These are phyloP conservation scores for Paramecium biaurelia DNA, from an alignment of 73 alveolate species.

Conservation along the genomic window DNA sequence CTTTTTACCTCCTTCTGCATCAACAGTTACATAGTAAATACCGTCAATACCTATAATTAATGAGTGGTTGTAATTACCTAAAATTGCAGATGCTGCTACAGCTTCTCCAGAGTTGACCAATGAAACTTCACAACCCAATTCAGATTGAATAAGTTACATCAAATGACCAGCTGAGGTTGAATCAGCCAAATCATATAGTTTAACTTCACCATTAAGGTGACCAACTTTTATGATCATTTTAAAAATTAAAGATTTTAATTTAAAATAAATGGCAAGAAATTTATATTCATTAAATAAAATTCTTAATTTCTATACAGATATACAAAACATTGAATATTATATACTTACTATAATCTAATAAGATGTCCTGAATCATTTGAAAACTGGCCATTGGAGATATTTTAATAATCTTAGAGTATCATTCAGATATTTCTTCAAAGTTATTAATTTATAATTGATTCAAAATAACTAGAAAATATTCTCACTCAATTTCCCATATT, in stretches of 20 bases:
- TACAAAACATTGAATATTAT: not conserved
- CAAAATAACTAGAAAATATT: not conserved
- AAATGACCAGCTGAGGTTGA: conserved; percentile 44
- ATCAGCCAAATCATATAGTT: conserved; percentile 54
- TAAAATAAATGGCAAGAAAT: not conserved
- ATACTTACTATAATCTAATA: not conserved
- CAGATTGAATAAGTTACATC: conserved; percentile 35
- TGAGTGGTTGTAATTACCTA: not conserved
- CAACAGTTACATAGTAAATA: conserved; percentile 38
- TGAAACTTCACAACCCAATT: conserved; percentile 53
- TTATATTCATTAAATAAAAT: not conserved
- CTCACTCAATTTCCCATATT: not conserved
- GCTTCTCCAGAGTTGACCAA: conserved; percentile 50
- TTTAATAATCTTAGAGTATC: not conserved
- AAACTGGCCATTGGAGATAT: not conserved
- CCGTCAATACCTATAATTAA: not conserved
- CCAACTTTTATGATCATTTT: conserved; percentile 26
- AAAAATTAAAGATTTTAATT: conserved; percentile 12
- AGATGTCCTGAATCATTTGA: not conserved
- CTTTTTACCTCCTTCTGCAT: conserved; percentile 63
- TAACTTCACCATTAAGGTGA: conserved; percentile 28
- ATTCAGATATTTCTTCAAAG: not conserved
- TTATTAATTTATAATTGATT: not conserved
- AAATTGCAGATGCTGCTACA: conserved; percentile 46
- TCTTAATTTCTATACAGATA: not conserved